A percentile compares a stretch with the other conserved stretches of the same genome.
These are phyloP conservation scores for Prinsepia uniflora DNA, from an alignment of 306 rosid genomes.

Conservation along the genomic window DNA sequence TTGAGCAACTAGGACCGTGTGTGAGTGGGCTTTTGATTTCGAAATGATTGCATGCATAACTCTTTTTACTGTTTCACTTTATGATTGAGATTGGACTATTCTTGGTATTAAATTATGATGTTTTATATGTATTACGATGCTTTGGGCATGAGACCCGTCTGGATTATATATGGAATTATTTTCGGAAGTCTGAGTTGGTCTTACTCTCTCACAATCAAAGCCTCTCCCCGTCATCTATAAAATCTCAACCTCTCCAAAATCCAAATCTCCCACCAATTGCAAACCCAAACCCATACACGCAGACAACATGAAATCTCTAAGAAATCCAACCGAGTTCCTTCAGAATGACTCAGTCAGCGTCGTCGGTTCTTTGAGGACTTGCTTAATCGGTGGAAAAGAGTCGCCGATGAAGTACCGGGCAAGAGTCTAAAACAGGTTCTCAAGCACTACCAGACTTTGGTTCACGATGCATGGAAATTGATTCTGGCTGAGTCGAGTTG, in stretches of 20 bases:
- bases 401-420: slow-evolving; percentile 61
- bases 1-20: too few species aligned
- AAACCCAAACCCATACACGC: background rate
- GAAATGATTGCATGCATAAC: too few species aligned
- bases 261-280: slow-evolving; percentile 42
- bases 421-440: slow-evolving; percentile 45
- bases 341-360: slow-evolving; percentile 20
- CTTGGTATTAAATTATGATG: too few species aligned
- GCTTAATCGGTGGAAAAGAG: slow-evolving; percentile 65
- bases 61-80: too few species aligned
- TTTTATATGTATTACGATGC: too few species aligned
- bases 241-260: slow-evolving; percentile 11
- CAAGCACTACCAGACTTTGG: slow-evolving; percentile 57
- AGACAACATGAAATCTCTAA: slow-evolving; percentile 41
- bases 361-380: slow-evolving; percentile 40
- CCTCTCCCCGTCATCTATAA: slow-evolving; percentile 8
- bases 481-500: slow-evolving; percentile 64
- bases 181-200: slow-evolving; percentile 39
- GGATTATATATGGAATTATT: too few species aligned
- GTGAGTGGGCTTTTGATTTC: too few species aligned
- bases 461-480: slow-evolving; percentile 66
- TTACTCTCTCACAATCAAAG: background rate
- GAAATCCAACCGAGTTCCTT: slow-evolving; percentile 41
- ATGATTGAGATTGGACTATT: too few species aligned
- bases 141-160: too few species aligned